Base-by-base conservation (phyloP, 768 basidiomycete genomes). In the Suillus subaureus region DNA sequence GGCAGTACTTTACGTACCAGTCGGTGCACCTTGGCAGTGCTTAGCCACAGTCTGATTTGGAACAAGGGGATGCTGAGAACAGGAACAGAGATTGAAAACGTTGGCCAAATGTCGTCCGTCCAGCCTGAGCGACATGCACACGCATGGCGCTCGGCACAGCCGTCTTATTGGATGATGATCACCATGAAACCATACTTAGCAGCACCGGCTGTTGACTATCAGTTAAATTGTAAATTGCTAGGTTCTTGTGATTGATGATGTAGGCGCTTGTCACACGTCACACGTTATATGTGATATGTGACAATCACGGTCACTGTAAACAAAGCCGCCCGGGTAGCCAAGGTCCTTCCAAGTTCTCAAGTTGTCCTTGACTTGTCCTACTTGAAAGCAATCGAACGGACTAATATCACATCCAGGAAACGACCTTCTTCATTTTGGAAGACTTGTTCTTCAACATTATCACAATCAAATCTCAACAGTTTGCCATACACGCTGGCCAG, bases 321-420 rank as follows among this genome's bases (percentile, higher is more conserved):
- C 58, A 60, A 60, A 60, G 58, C 58, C 58, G 58, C 58, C 58
- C 58, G 26, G 58, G 58, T 42, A 60, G 58, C 39, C 58, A 60
- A 60, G 26, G 11, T 37, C 26, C 39, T 65, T 68, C 28, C 13
- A 54, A 57, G 66, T 67, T 74, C 71, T 71, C 69, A 74, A 76
- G 70, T 71, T 73, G 69, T 69, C 31, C 18, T 54, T 28, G 28
- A 33, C 52, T 31, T 33, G 28, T 37, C 69, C 61, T 64, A 63
- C 61, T 64, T 33, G 54, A 55, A 55, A 55, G 54, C 21, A 55
- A 55, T 55, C 21, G 54, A n/a, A 31, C 61, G 47, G 31, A 62
- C 54, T 57, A 66, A 60, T 18, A 6, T 33, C 52, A 28, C 55
- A 68, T 55, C 62, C 67, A 69, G 47, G 66, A 57, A n/a, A 42